phyloP scores from a whole-genome alignment of 176 grass and related monocot genomes.

The Raddia distichophylla region DNA sequence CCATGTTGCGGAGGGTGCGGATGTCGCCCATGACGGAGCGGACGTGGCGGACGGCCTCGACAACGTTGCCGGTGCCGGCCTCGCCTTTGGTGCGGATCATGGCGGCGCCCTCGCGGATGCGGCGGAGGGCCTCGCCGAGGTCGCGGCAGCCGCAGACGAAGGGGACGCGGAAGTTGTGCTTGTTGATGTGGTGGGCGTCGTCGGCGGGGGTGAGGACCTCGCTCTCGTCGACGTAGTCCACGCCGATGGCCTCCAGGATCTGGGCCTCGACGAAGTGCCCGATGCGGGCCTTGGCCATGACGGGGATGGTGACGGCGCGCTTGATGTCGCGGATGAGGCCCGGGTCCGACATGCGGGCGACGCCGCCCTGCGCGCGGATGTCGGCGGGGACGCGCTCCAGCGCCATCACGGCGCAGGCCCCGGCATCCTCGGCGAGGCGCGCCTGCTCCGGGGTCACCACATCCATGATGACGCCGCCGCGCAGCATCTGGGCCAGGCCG shows the following conservation, averaged over 20 bases:
- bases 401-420: constrained; percentile 47
- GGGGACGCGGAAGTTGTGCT: constrained; percentile 48
- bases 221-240: constrained; percentile 61
- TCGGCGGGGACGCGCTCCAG: constrained; percentile 51
- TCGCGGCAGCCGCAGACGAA: constrained; percentile 50
- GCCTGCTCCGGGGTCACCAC: constrained; percentile 49
- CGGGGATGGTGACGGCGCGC: constrained; percentile 66
- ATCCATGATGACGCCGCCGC: constrained; percentile 49
- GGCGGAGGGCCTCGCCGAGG: constrained; percentile 46
- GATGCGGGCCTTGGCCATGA: constrained; percentile 83
- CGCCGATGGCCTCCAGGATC: constrained; percentile 46
- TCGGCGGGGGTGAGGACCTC: constrained; percentile 54
- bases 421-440: constrained; percentile 41
- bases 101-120: constrained; percentile 40
- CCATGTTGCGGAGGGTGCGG: constrained; percentile 39
- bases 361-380: constrained; percentile 45
- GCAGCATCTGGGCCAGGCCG: constrained; percentile 49
- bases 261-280: constrained; percentile 65
- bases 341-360: constrained; percentile 52
- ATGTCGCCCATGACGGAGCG: constrained; percentile 46
- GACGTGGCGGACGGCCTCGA: constrained; percentile 47
- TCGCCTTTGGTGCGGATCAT: constrained; percentile 62
- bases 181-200: constrained; percentile 50
- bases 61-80: constrained; percentile 47
- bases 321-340: constrained; percentile 54